Evolutionary conservation across 331 rosid species (phyloP), one percentile per base, ranked within the genome.

Genomic region (Phaseolus coccineus): DNA sequence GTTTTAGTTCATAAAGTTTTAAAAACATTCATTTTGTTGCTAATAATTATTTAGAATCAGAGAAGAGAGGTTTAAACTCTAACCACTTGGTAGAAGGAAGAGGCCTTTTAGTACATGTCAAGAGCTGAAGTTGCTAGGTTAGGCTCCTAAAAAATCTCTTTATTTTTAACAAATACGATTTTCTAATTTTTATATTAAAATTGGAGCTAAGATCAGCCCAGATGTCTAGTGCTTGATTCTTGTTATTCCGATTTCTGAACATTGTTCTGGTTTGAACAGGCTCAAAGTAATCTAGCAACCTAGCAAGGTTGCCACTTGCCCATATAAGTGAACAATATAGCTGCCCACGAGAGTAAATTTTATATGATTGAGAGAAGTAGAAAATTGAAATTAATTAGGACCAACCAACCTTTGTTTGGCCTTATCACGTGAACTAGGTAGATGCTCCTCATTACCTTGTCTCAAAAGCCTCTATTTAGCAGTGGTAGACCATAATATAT

Each of bases 161-260:
- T 62, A 5, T 61, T 16, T 62, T 62, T 16, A 33, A 33, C 15
- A 62, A 31, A 62, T 31, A 62, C 27, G 69, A 8, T 64, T 64
- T 64, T 64, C 14, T 37, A 64, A 64, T 35, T 33, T 64, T 16
- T 64, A n/a, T 64, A 64, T 37, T 37, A 62, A 35, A 64, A 37
- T n/a, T 37, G 70, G 30, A 64, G 30, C 27, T 16, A 13, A 37
- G 44, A 3, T 64, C 50, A 64, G 48, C 15, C 44, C 3, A 35
- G 70, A 48, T 64, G 8, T 63, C 33, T 64, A 35, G 7, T 35
- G 14, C 47, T 64, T 64, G 28, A 35, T 35, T 37, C 28, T n/a
- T 8, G 30, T 37, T 37, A n/a, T 64, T 64, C 48, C n/a, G 48
- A 35, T 64, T 15, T 33, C 40, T 63, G 70, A 35, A 33, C 47